A percentile compares a stretch with the other conserved stretches of the same genome.
These are phyloP conservation scores for Starmerella etchellsii DNA, from an alignment of 805 yeast genomes.

Conservation along the genomic window DNA sequence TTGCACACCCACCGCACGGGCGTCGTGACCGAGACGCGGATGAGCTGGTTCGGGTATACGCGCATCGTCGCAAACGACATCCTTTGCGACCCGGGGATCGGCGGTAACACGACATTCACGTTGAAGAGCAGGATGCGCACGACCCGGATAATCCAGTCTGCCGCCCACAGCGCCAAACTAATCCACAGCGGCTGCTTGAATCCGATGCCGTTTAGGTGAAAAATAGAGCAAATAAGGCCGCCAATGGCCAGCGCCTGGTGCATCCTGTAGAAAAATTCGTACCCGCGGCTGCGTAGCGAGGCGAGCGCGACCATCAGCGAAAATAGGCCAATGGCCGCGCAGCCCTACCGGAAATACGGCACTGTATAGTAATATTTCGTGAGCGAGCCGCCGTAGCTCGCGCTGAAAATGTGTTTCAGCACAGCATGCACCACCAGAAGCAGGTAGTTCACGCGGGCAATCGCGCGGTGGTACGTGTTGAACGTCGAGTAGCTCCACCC, in stretches of 20 bases:
- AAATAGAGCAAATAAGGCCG: constrained; percentile 44
- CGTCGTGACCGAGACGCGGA: constrained; percentile 38
- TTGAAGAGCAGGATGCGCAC: constrained; percentile 34
- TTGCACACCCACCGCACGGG: constrained; percentile 42
- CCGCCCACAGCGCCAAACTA: constrained; percentile 50
- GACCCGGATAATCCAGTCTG: constrained; percentile 48
- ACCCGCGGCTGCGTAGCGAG: constrained; percentile 36
- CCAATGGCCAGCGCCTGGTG: constrained; percentile 43
- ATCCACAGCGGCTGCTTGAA: constrained; percentile 44
- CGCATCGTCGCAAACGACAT: constrained; percentile 30
- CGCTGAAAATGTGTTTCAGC: constrained; percentile 37
- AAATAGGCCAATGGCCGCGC: constrained; percentile 27
- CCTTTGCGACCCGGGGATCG: constrained; percentile 27
- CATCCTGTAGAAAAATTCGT: constrained; percentile 41
- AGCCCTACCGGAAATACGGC: constrained; percentile 28
- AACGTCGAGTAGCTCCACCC: constrained; percentile 47
- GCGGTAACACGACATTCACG: constrained; percentile 25
- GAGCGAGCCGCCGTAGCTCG: constrained; percentile 26
- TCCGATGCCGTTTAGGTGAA: constrained; percentile 40
- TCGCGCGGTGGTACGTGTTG: constrained; percentile 45
- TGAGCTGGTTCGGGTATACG: constrained; percentile 35
- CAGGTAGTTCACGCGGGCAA: constrained; percentile 35
- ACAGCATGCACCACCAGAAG: constrained; percentile 37
- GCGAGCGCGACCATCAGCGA: constrained; percentile 37
- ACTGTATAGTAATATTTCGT: constrained; percentile 26